These are phyloP conservation scores for Litchi chinensis DNA, from an alignment of 345 rosid genomes.

Conservation along the genomic window DNA sequence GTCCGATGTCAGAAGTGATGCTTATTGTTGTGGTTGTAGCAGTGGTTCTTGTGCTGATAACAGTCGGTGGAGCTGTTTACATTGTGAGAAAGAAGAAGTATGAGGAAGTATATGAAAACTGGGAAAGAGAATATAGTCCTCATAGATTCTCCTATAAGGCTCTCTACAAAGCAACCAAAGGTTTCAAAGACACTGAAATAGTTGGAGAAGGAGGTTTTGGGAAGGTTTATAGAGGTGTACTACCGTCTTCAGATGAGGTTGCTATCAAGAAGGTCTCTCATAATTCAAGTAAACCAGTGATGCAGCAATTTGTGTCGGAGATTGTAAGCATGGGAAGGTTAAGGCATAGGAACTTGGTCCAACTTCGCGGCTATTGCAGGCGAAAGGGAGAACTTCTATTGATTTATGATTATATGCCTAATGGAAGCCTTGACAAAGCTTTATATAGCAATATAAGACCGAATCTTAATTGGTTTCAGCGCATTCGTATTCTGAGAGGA, in stretches of 20 bases:
- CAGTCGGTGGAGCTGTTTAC: slow-evolving; percentile 27
- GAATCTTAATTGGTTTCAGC: slow-evolving; percentile 42
- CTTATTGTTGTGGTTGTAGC: slow-evolving; percentile 26
- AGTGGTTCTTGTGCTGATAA: slow-evolving; percentile 22
- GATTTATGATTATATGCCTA: slow-evolving; percentile 65
- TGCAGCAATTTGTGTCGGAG: slow-evolving; percentile 45
- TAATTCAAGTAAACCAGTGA: slow-evolving; percentile 44
- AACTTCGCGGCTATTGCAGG: slow-evolving; percentile 60
- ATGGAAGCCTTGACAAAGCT: slow-evolving; percentile 57
- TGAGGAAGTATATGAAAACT: slow-evolving; percentile 60
- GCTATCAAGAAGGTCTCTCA: slow-evolving; percentile 62
- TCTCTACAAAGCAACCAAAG: slow-evolving; percentile 59
- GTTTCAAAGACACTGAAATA: slow-evolving; percentile 53
- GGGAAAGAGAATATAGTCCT: slow-evolving; percentile 62
- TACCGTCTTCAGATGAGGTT: slow-evolving; percentile 45
- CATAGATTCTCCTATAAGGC: slow-evolving; percentile 59
- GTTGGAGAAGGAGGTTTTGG: slow-evolving; percentile 60
- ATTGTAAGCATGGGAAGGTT: slow-evolving; percentile 49
- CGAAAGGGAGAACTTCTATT: slow-evolving; percentile 52
- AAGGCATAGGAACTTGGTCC: slow-evolving; percentile 57
- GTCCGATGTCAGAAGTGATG: slow-evolving; percentile 3
- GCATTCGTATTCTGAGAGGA: slow-evolving; percentile 41
- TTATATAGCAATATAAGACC: slow-evolving; percentile 35
- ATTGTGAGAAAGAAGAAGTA: slow-evolving; percentile 41
- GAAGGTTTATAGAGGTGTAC: slow-evolving; percentile 50